Evolutionary conservation across 148 eudicot genomes (phyloP).

Genomic region (Drosera capensis): DNA sequence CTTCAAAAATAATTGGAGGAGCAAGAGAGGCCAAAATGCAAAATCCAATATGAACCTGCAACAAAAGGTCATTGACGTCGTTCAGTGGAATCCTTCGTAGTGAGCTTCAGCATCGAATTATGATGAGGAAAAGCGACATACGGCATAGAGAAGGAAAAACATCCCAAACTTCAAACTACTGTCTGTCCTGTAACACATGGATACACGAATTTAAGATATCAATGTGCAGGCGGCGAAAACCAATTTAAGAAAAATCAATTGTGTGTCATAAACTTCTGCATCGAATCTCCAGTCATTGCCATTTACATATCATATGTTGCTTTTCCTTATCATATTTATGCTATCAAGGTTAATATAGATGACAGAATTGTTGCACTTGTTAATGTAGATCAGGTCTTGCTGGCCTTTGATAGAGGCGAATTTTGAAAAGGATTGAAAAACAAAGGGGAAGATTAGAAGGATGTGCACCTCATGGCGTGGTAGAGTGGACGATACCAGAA

Average conservation of each 20-base stretch:
- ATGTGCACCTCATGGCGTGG: conserved; percentile 96
- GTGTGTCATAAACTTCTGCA: too few species aligned
- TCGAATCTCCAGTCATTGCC: too few species aligned
- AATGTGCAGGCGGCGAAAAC: too few species aligned
- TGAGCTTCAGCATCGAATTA: neutral
- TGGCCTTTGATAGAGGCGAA: too few species aligned
- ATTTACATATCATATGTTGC: too few species aligned
- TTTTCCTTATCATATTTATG: too few species aligned
- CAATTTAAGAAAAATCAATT: too few species aligned
- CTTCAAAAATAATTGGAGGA: conserved; percentile 80
- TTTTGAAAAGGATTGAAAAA: too few species aligned
- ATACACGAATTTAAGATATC: neutral
- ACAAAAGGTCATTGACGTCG: conserved; percentile 6
- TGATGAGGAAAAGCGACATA: conserved; percentile 16
- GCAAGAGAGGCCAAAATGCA: conserved; percentile 73
- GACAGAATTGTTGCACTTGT: too few species aligned
- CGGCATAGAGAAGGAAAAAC: conserved; percentile 75
- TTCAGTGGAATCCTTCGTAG: conserved; percentile 4
- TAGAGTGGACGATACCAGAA: conserved; percentile 90
- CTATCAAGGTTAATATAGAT: too few species aligned
- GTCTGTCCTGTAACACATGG: conserved; percentile 43
- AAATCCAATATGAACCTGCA: conserved; percentile 81
- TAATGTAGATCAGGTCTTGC: too few species aligned
- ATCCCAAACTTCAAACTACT: conserved; percentile 71
- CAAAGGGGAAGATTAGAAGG: too few species aligned